These are phyloP conservation scores for Colletotrichum lindemuthianum DNA, from an alignment of 2,329 filamentous ascomycete species.

Conservation along the genomic window DNA sequence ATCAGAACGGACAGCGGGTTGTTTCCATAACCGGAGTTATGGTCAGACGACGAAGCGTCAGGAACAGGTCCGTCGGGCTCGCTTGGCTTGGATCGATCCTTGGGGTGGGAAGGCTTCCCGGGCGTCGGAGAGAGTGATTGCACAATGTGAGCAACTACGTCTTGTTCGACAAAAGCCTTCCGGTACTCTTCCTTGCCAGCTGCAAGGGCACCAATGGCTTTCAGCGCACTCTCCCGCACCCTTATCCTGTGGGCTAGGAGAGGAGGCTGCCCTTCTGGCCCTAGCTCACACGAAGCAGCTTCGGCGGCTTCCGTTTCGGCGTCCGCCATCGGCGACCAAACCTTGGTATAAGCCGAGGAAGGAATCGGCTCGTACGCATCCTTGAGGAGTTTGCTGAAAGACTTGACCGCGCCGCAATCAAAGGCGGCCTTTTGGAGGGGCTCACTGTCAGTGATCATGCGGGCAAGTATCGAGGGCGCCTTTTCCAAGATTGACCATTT, in stretches of 20 bases:
- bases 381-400: slow-evolving; percentile 59
- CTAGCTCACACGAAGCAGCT: slow-evolving; percentile 60
- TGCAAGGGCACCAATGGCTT: slow-evolving; percentile 83
- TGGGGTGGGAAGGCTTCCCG: slow-evolving; percentile 57
- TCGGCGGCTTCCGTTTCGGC: slow-evolving; percentile 45
- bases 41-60: slow-evolving; percentile 42
- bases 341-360: slow-evolving; percentile 42
- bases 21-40: slow-evolving; percentile 66
- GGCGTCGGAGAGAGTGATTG: slow-evolving; percentile 76
- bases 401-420: slow-evolving; percentile 66
- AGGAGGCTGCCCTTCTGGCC: slow-evolving; percentile 69
- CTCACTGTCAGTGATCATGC: slow-evolving; percentile 81
- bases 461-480: slow-evolving; percentile 79
- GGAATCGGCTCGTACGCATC: slow-evolving; percentile 60
- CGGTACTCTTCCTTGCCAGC: slow-evolving; percentile 85
- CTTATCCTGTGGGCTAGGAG: slow-evolving; percentile 75
- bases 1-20: slow-evolving; percentile 84
- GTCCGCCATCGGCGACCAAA: slow-evolving; percentile 52
- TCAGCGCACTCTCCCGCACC: slow-evolving; percentile 79
- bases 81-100: slow-evolving; percentile 52
- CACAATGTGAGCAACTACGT: slow-evolving; percentile 83
- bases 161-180: slow-evolving; percentile 83
- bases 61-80: slow-evolving; percentile 45
- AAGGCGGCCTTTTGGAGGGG: slow-evolving; percentile 84
- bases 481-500: slow-evolving; percentile 71